These are phyloP conservation scores for Naegleria gruberi DNA, from an alignment of 208 protist genomes.

Conservation along the genomic window DNA sequence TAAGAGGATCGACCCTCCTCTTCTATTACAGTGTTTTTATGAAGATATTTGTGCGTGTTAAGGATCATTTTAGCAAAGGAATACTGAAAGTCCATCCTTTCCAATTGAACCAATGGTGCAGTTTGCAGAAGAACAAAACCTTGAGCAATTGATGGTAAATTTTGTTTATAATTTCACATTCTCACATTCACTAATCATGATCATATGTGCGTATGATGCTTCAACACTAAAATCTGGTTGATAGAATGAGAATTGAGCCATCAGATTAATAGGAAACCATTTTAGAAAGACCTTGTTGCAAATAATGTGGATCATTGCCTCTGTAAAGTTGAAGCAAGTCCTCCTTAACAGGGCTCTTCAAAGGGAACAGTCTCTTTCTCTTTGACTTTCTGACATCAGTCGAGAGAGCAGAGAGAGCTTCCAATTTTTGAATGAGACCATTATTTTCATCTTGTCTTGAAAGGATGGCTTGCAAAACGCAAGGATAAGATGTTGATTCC, in stretches of 20 bases:
- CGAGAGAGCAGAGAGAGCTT: neutral
- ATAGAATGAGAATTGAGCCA: no score
- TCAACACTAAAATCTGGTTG: no score
- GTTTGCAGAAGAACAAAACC: no score
- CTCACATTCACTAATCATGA: neutral
- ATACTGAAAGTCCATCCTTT: no score
- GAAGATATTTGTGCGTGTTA: no score
- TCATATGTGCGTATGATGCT: neutral
- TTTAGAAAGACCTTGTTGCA: neutral
- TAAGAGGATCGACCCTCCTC: no score
- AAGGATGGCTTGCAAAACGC: neutral
- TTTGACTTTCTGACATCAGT: neutral
- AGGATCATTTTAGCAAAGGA: no score
- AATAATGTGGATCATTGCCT: neutral
- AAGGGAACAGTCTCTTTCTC: neutral
- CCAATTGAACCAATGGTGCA: no score
- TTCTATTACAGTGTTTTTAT: no score
- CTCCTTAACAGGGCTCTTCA: neutral
- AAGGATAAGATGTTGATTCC: neutral
- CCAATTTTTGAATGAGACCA: neutral
- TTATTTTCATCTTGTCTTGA: neutral
- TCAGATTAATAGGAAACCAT: neutral
- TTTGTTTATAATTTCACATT: neutral
- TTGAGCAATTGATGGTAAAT: no score
- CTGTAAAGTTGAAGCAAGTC: neutral